Evolutionary conservation across 352 stramenopile species (phyloP).

Genomic region (Globisporangium canariense): DNA sequence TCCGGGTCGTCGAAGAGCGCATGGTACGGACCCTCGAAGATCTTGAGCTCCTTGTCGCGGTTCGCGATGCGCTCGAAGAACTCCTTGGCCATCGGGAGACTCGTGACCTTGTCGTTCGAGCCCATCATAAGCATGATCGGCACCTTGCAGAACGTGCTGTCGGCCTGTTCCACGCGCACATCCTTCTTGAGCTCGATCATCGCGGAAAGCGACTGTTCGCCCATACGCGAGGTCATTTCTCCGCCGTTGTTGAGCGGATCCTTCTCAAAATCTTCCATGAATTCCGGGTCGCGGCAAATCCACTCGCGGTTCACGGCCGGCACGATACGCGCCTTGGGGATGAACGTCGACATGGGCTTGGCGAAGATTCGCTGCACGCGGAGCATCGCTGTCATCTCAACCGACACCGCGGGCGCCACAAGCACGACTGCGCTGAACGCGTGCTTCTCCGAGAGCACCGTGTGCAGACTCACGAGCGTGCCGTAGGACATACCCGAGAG

Average conservation of each 20-base stretch:
- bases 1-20: slow-evolving; percentile 63
- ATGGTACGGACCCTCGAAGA: slow-evolving; percentile 54
- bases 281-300: slow-evolving; percentile 25
- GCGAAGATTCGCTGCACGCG: slow-evolving; percentile 19
- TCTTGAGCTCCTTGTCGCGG: slow-evolving; percentile 55
- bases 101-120: slow-evolving; percentile 48
- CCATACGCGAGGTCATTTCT: slow-evolving; percentile 44
- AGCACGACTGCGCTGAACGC: slow-evolving; percentile 25
- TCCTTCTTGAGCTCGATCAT: slow-evolving; percentile 34
- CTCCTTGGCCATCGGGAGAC: slow-evolving; percentile 32
- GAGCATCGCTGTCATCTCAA: slow-evolving; percentile 17
- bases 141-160: slow-evolving; percentile 25
- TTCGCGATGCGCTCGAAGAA: slow-evolving; percentile 42
- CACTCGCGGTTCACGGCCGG: slow-evolving; percentile 25
- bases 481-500: slow-evolving; percentile 30
- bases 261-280: slow-evolving; percentile 26
- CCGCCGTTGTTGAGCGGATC: slow-evolving; percentile 32
- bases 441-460: slow-evolving; percentile 23
- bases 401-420: slow-evolving; percentile 19
- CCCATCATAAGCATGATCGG: slow-evolving; percentile 38
- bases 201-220: slow-evolving; percentile 29
- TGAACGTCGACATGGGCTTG: slow-evolving; percentile 19
- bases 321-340: slow-evolving; percentile 27
- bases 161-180: slow-evolving; percentile 27
- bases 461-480: slow-evolving; percentile 33